Evolutionary conservation across 495 filamentous ascomycete species (phyloP).

Genomic region (Aeminium ludgeri): DNA sequence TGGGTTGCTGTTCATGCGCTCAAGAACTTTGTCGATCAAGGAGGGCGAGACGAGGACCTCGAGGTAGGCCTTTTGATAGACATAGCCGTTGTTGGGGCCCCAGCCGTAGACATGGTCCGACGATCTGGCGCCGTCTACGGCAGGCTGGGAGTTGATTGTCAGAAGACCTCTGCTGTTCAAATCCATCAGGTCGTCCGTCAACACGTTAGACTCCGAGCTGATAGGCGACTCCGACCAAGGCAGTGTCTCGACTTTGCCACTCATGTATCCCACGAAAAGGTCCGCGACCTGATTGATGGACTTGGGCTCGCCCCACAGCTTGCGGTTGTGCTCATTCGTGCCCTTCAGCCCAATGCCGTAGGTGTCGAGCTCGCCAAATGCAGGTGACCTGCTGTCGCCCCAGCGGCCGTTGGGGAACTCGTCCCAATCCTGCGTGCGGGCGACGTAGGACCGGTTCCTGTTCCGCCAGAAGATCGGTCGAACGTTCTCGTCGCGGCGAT

Average conservation of each 20-base stretch:
- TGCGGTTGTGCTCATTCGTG: constrained; percentile 92
- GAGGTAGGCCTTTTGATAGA: constrained; percentile 96
- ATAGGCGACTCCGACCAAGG: constrained; percentile 93
- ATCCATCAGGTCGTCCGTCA: constrained; percentile 57
- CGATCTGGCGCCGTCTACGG: constrained; percentile 83
- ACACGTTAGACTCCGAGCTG: constrained; percentile 57
- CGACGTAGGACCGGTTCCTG: constrained; percentile 85
- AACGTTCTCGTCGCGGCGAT: constrained; percentile 82
- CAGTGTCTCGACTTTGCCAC: constrained; percentile 60
- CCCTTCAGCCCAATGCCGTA: constrained; percentile 92
- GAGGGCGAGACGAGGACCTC: constrained; percentile 75
- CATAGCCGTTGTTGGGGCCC: constrained; percentile 88
- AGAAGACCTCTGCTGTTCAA: constrained; percentile 77
- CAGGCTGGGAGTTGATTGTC: constrained; percentile 95
- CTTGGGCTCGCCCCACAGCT: constrained; percentile 80
- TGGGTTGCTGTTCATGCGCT: constrained; percentile 58
- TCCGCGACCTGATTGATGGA: constrained; percentile 63
- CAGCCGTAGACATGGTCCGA: constrained; percentile 77
- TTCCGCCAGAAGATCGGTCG: constrained; percentile 99
- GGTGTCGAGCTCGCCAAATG: constrained; percentile 89
- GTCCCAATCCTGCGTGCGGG: constrained; percentile 95
- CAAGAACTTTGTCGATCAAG: constrained; percentile 59
- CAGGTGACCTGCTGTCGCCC: constrained; percentile 93
- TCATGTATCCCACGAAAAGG: constrained; percentile 69
- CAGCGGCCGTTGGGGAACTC: constrained; percentile 98